Base-by-base conservation (phyloP, 2,329 filamentous ascomycete genomes). In the Graphilbum fragrans region DNA sequence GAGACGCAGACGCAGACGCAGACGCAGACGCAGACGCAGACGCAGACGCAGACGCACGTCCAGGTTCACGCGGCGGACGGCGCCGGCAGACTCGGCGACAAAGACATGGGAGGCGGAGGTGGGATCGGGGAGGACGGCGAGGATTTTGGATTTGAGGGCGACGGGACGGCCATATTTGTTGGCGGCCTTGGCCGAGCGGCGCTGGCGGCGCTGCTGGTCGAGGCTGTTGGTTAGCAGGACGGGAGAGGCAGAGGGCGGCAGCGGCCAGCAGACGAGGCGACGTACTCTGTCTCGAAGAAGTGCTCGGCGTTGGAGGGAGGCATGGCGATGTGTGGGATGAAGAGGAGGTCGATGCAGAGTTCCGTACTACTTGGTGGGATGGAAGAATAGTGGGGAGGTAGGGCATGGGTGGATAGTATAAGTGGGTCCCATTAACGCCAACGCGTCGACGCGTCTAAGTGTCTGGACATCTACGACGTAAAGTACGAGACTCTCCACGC, bases 241-340 rank as follows among this genome's bases (percentile, higher is more conserved):
- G n/a, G 4, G 19, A 16, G 5, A n/a, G 8, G 16, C 29, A 22
- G 16, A 22, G 16, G 10, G 21, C 5, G n/a, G 16, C n/a, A n/a
- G n/a, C n/a, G n/a, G 20, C 18, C 12, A 22, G 14, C 10, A 23
- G 20, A 12, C 17, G 12, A 25, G n/a, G 31, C 3, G 29, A 44
- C 79, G 62, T 64, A 92, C 86, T 88, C 83, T 23, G 87, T 93
- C 61, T 95, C 85, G 57, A 96, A 96, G 67, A 93, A 96, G 56
- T 92, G 77, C 23, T 82, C 80, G 39, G 80, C 72, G 55, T 94
- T 76, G 39, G 74, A 72, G 22, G 83, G 82, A 29, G 37, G 37
- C 41, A 40, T 27, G 17, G 37, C 16, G 33, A 9, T 16, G 16
- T 9, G 34, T 36, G 11, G 33, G 18, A 35, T 9, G 23, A 7